Base-by-base conservation (phyloP, 345 rosid species). In the Salix viminalis region DNA sequence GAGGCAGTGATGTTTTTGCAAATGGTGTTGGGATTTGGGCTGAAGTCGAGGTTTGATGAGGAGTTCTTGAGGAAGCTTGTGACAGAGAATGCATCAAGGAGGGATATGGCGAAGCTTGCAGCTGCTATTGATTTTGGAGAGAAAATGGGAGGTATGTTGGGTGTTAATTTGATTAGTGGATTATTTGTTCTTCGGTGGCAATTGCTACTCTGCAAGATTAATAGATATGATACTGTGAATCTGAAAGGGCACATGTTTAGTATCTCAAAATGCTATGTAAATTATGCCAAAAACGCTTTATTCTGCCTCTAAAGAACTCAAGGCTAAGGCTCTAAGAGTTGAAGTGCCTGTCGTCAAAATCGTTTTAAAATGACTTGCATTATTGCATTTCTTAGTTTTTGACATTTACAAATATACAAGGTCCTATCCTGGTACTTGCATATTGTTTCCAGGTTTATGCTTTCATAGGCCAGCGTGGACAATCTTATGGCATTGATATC, bases 1-100 rank as follows among this genome's bases (percentile, higher is more conserved):
- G 92, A 89, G 82, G 92, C 89, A 0, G 88, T 87, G 3, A 85
- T 86, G 90, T 83, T 86, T 71, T 82, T 89, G 82, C 88, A 86
- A 41, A 84, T 87, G 79, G 88, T 86, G 72, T 77, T 83, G 50
- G 86, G 86, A 24, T 87, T 87, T 23, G 79, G 88, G 41, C 81
- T 89, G 84, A 79, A 66, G 72, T 73, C 76, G 19, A 83, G 68
- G 79, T 83, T 89, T 58, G 89, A 86, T 66, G 82, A 86, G 65
- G 84, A 69, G 52, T 88, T 82, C 46, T 77, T 86, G 84, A 85
- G 84, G 84, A 88, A 84, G 62, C 65, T 87, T 82, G 87, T 89
- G 77, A 16, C 86, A 82, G 83, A 87, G 32, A 79, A 82, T 67
- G 83, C 90, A 2, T 65, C 87, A 7, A 74, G 92, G 70, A 87